These are phyloP conservation scores for Paraurostyla sp. DNA, from an alignment of 73 alveolate species.

Conservation along the genomic window DNA sequence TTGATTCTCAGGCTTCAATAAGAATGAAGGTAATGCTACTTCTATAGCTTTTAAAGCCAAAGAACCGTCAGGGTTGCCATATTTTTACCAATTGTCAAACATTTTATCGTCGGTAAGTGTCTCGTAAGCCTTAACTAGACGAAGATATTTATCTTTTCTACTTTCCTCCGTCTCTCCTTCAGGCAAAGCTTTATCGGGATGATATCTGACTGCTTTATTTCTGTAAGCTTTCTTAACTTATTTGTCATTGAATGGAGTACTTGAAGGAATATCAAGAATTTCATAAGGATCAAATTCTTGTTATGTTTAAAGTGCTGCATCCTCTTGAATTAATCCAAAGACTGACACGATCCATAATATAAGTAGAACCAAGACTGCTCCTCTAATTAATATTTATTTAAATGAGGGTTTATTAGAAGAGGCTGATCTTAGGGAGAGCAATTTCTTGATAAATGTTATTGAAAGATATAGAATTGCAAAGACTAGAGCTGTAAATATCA, in stretches of 20 bases:
- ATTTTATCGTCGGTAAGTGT: slow-evolving; percentile 42
- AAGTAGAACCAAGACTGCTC: not conserved
- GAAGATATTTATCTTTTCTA: not conserved
- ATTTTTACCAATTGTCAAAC: slow-evolving; percentile 44
- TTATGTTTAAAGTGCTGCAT: not conserved
- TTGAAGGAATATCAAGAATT: not conserved
- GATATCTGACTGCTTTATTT: slow-evolving; percentile 19
- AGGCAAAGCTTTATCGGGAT: slow-evolving; percentile 27
- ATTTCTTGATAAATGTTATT: not conserved
- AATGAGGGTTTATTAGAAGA: not conserved
- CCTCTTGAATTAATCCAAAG: not conserved
- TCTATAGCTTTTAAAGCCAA: slow-evolving; percentile 38
- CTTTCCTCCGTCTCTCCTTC: not conserved
- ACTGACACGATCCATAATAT: not conserved
- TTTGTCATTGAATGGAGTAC: not conserved
- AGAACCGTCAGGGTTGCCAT: slow-evolving; percentile 61
- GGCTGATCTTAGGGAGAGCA: not conserved
- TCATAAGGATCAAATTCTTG: slow-evolving; percentile 46
- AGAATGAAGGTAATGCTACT: slow-evolving; percentile 48
- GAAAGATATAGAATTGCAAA: not conserved
- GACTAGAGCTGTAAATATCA: slow-evolving; percentile 17
- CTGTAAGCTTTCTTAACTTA: slow-evolving; percentile 22
- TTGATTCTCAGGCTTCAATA: slow-evolving; percentile 32
- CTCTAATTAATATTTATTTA: not conserved
- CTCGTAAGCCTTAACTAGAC: slow-evolving; percentile 46